Evolutionary conservation across 352 stramenopile species (phyloP), one percentile per base, ranked within the genome.

Genomic region (Phytophthora macrochlamydospora): DNA sequence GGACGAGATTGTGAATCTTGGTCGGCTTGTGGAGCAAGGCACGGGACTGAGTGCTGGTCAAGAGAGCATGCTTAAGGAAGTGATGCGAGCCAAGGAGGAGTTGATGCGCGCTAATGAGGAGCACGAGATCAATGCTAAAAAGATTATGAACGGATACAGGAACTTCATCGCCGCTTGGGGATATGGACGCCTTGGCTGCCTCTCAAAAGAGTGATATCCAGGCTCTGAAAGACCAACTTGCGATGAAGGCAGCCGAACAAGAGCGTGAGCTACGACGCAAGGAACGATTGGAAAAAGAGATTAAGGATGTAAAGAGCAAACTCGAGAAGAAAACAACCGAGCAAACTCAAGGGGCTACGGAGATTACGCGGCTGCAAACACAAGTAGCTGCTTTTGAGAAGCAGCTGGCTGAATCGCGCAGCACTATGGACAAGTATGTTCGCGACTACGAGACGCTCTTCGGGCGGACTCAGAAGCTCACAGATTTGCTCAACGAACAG

Each of bases 1-100:
- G 74, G 92, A 98, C 30, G 96, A 99, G 73, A 97, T 98, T 57
- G 82, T 93, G 18, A 97, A 98, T 73, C 83, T 99, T 44, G 97
- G 90, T 61, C 84, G 96, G n/a, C 88, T 98, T 37, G 91, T 98
- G 2, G 94, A 99, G 63, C 97, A 98, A 81, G 93, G 92, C 43
- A 91, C 93, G 4, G 95, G 92, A 29, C 67, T 98, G 42, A 97
- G 77, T 54, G 87, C 96, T 56, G 89, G 89, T 2, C 93, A 98
- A 73, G 96, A 99, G 56, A 98, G 92, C 59, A 93, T 96, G 83
- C 73, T 97, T 35, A 94, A 93, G 54, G 85, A 98, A 63, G 88
- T 98, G 6, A 90, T 97, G 67, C 89, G 87, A 24, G 90, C 91
- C 37, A 94, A 97, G 32, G 90, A 97, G 49, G 89, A 97, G 65